A percentile compares a stretch with the other conserved stretches of the same genome.
phyloP scores from a whole-genome alignment of 2,329 filamentous ascomycete genomes.

The Tolypocladium tropicale region DNA sequence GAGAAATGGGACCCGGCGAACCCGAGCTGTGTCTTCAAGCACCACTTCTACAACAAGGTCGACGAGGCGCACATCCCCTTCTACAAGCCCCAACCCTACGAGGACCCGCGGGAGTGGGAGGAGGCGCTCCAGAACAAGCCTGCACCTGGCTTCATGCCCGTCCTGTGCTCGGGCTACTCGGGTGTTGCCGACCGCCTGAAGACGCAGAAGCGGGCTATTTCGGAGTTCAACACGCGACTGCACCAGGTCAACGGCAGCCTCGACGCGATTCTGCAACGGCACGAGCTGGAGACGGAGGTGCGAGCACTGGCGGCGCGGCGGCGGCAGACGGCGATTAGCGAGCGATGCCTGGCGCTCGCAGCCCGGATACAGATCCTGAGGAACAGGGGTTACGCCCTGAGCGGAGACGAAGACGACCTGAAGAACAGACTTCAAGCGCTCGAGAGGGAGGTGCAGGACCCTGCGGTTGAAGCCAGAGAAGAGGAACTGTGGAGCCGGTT shows the following conservation, averaged over 20 bases:
- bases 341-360: constrained; percentile 64
- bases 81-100: constrained; percentile 58
- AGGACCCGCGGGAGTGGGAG: constrained; percentile 74
- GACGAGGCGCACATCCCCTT: constrained; percentile 65
- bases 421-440: constrained; percentile 60
- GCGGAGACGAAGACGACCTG: constrained; percentile 68
- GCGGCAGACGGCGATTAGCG: constrained; percentile 61
- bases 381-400: constrained; percentile 72
- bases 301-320: constrained; percentile 62
- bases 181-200: constrained; percentile 62
- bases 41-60: constrained; percentile 84
- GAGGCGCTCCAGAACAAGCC: constrained; percentile 74
- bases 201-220: constrained; percentile 59
- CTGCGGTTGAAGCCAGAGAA: constrained; percentile 62
- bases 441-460: constrained; percentile 62
- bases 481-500: constrained; percentile 82
- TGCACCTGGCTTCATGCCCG: constrained; percentile 64
- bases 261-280: constrained; percentile 60
- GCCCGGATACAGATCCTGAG: constrained; percentile 72
- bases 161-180: constrained; percentile 63
- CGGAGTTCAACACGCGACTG: constrained; percentile 58
- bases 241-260: constrained; percentile 73
- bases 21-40: constrained; percentile 63
- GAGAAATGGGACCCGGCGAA: constrained; percentile 65
- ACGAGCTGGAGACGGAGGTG: constrained; percentile 68